phyloP scores from a whole-genome alignment of 139 green algal species.

The Picochlorum costavermella region DNA sequence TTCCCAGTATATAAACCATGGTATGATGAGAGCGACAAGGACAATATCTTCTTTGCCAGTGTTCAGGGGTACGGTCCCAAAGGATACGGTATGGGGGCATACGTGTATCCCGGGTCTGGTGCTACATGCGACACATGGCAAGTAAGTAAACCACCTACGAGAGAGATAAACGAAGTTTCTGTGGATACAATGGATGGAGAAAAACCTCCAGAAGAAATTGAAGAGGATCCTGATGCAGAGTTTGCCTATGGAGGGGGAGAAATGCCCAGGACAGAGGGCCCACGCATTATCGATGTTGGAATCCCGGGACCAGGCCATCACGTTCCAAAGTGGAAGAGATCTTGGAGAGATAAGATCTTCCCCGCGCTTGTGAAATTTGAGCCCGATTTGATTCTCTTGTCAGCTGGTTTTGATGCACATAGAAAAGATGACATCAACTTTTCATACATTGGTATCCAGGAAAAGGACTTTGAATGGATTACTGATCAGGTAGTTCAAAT shows the following conservation, averaged over 20 bases:
- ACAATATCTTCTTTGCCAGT: constrained; percentile 85
- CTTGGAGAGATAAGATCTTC: constrained; percentile 83
- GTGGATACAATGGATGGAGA: neutral
- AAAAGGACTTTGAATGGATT: constrained; percentile 85
- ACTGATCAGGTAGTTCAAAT: constrained; percentile 72
- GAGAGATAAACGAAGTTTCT: neutral
- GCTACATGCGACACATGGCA: constrained; percentile 58
- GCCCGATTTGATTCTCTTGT: constrained; percentile 84
- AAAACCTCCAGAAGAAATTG: constrained; percentile 6
- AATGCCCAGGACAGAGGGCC: constrained; percentile 26
- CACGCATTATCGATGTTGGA: constrained; percentile 83
- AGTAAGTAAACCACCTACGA: neutral
- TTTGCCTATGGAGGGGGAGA: constrained; percentile 26
- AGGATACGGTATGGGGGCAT: constrained; percentile 18
- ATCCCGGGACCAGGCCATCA: constrained; percentile 54
- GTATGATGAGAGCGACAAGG: constrained; percentile 65
- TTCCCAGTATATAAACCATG: constrained; percentile 76
- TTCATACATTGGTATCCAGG: constrained; percentile 70
- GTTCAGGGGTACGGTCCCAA: constrained; percentile 66
- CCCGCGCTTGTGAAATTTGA: constrained; percentile 48
- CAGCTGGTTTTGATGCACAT: constrained; percentile 85
- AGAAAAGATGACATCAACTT: constrained; percentile 80
- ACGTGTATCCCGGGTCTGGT: constrained; percentile 76
- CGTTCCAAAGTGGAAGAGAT: constrained; percentile 54
- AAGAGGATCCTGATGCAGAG: constrained; percentile 37